Conservation (phyloP, 2,329 filamentous ascomycete genomes). For the Lomentospora prolificans region DNA sequence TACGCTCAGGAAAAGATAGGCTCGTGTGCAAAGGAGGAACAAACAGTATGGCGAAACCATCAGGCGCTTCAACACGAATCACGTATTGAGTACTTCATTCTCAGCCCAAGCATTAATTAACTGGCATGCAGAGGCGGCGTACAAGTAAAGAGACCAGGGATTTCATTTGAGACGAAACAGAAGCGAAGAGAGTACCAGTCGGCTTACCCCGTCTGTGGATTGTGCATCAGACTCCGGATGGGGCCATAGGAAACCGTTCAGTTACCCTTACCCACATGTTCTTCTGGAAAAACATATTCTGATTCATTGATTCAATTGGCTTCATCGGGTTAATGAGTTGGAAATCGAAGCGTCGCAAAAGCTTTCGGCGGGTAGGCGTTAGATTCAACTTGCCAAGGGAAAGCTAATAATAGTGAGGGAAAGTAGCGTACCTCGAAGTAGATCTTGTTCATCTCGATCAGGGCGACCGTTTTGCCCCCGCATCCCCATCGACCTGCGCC, state of each 20-base stretch:
- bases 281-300: not conserved
- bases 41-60: no score
- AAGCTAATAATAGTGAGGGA: not conserved
- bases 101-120: no score
- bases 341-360: not conserved
- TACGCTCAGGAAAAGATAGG: no score
- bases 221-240: no score
- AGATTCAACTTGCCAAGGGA: not conserved
- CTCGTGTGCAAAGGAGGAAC: no score
- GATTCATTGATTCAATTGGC: not conserved
- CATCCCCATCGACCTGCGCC: constrained; percentile 22
- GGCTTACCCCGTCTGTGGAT: no score
- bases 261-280: not conserved
- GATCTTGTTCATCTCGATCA: constrained; percentile 31
- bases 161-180: no score
- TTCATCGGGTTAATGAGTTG: not conserved
- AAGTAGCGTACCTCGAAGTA: constrained; percentile 27
- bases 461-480: constrained; percentile 26
- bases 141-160: no score
- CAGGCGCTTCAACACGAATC: no score
- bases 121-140: no score
- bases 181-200: no score
- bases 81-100: no score
- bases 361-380: not conserved
- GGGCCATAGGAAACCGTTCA: constrained; percentile 1